Evolutionary conservation across 345 rosid species (phyloP), one percentile per base, ranked within the genome.

Genomic region (Reutealis trisperma): DNA sequence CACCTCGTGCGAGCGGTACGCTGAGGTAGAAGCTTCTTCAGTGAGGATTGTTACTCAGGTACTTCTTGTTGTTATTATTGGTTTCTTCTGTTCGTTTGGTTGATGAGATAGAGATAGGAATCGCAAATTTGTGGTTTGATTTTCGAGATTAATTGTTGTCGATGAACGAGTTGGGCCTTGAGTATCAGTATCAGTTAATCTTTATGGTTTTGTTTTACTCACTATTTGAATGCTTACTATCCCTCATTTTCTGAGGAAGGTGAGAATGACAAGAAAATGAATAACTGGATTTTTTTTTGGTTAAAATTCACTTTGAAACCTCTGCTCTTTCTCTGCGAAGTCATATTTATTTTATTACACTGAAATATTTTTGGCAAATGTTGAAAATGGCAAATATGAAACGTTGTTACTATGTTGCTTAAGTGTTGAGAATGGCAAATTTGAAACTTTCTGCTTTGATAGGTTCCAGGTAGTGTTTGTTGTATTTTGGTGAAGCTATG

Each of bases 21-120:
- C 98, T 2, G 95, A 93, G 86, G 97, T 96, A 22, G 98, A 92
- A 74, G 78, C 93, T 83, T 88, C 97, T 72, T 85, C 97, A 1
- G 91, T 86, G 32, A 85, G 90, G 86, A 92, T 96, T 83, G 96
- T 96, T 57, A 96, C 91, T 41, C 97, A 90, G 98, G 98, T 94
- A 52, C n/a, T 44, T 34, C 16, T 59, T 51, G 16, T 21, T 59
- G 70, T 69, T 11, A 30, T 27, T 37, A 37, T 37, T 37, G 5
- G 41, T 37, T 37, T 37, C 41, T 37, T 37, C 41, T 2, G 41
- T 37, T 37, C 41, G 41, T 37, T 37, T 37, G 30, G 63, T 70
- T 51, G 70, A 19, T 44, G 74, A 47, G 45, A 52, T 66, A 66
- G 3, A 10, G 30, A 66, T 13, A 21, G 15, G 70, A 21, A 25